Conservation (phyloP, 225 moss, liverwort and hornwort species). For the Marchantia polymorpha region DNA sequence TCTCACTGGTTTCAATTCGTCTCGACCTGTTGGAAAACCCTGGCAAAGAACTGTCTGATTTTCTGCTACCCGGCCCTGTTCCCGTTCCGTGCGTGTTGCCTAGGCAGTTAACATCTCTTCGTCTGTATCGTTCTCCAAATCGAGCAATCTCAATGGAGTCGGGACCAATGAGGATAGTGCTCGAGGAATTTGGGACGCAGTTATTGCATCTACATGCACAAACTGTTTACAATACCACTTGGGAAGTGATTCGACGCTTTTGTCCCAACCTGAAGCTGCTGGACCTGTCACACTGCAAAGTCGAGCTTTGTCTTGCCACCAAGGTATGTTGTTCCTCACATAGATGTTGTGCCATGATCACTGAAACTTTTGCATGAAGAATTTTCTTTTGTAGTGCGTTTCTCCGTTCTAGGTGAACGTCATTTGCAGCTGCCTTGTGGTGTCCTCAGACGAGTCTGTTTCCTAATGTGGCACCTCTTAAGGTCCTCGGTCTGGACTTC, state of each 20-base stretch:
- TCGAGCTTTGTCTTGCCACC: slow-evolving; percentile 42
- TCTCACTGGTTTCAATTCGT: slow-evolving; percentile 69
- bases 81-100: slow-evolving; percentile 48
- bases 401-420: neutral
- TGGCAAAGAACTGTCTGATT: slow-evolving; percentile 15
- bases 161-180: slow-evolving; percentile 53
- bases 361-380: neutral
- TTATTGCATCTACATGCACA: slow-evolving; percentile 78
- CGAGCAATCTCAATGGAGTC: slow-evolving; percentile 51
- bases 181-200: slow-evolving; percentile 67
- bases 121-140: slow-evolving; percentile 55
- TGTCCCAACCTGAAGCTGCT: slow-evolving; percentile 68
- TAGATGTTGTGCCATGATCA: neutral
- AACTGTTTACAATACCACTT: slow-evolving; percentile 61
- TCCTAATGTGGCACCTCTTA: neutral
- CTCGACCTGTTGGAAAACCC: slow-evolving; percentile 25
- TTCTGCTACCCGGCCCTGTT: slow-evolving; percentile 19
- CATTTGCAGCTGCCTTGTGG: neutral
- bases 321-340: slow-evolving; percentile 34
- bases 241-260: slow-evolving; percentile 66
- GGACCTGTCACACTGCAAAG: slow-evolving; percentile 66
- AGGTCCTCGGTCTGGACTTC: neutral
- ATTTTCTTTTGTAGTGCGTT: no score
- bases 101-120: slow-evolving; percentile 58
- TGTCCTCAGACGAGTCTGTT: neutral